Percentiles rank a stretch among this genome's conserved stretches.
phyloP scores from a whole-genome alignment of 352 stramenopile species.

The Globisporangium irregulare region DNA sequence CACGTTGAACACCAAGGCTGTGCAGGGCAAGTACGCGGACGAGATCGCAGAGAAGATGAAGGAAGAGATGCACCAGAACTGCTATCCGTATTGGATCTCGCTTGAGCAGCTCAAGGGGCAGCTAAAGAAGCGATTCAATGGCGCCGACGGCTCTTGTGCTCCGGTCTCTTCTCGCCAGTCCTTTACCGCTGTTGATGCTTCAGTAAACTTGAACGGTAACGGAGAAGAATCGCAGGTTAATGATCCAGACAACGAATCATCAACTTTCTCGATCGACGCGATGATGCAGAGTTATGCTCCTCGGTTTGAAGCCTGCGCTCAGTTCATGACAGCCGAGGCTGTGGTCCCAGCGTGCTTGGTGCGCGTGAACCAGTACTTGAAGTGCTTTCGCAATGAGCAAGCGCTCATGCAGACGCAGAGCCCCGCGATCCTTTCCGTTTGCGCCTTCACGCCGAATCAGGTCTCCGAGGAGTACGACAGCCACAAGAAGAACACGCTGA shows the following conservation, averaged over 20 bases:
- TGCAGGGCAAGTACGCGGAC: conserved; percentile 41
- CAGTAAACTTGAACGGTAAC: not conserved
- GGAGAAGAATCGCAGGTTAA: not conserved
- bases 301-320: conserved; percentile 6
- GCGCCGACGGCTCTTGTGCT: not conserved
- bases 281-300: not conserved
- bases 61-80: conserved; percentile 38
- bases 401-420: conserved; percentile 21
- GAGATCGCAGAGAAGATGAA: conserved; percentile 48
- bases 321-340: conserved; percentile 9
- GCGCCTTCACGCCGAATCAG: conserved; percentile 23
- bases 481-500: conserved; percentile 22
- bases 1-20: conserved; percentile 25
- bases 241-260: not conserved
- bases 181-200: not conserved
- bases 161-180: not conserved
- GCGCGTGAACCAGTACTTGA: conserved; percentile 18
- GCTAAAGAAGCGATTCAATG: conserved; percentile 25
- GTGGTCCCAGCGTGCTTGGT: conserved; percentile 8
- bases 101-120: conserved; percentile 36
- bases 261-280: not conserved
- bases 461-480: conserved; percentile 14
- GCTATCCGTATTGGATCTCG: conserved; percentile 43
- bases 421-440: not conserved
- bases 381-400: conserved; percentile 36